A percentile compares a stretch with the other conserved stretches of the same genome.
phyloP scores from a whole-genome alignment of 2,329 filamentous ascomycete genomes.

The Huntiella savannae region DNA sequence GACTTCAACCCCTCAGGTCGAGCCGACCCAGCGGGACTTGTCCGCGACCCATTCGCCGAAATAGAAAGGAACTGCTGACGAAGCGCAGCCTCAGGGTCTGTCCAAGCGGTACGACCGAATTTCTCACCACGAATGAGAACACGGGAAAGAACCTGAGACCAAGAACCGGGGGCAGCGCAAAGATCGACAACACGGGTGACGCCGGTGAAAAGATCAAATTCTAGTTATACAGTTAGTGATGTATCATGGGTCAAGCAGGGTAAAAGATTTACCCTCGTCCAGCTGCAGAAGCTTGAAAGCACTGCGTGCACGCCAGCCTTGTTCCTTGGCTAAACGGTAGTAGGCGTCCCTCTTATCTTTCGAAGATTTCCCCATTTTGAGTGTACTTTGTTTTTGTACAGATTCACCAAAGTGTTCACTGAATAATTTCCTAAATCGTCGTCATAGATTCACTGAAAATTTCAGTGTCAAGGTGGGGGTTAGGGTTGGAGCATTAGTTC shows the following conservation, averaged over 20 bases:
- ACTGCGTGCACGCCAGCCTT: slow-evolving; percentile 91
- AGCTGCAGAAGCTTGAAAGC: slow-evolving; percentile 95
- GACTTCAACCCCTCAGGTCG: neutral
- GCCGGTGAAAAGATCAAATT: slow-evolving; percentile 82
- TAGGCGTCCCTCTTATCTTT: slow-evolving; percentile 98
- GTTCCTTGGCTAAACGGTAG: slow-evolving; percentile 93
- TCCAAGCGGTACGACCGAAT: slow-evolving; percentile 71
- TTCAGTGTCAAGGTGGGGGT: no score
- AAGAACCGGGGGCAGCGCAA: slow-evolving; percentile 87
- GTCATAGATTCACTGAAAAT: no score
- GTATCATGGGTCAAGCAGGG: slow-evolving; percentile 9
- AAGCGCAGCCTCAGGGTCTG: slow-evolving; percentile 57
- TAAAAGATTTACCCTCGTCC: slow-evolving; percentile 42
- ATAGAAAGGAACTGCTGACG: slow-evolving; percentile 10
- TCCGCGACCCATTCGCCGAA: slow-evolving; percentile 8
- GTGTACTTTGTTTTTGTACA: neutral
- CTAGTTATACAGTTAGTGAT: slow-evolving; percentile 22
- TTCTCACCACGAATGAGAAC: slow-evolving; percentile 86
- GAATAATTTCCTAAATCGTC: no score
- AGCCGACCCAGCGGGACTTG: slow-evolving; percentile 1
- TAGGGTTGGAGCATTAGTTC: no score
- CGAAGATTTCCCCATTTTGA: slow-evolving; percentile 76
- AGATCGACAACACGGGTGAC: slow-evolving; percentile 89
- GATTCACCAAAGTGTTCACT: no score
- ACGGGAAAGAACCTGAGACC: slow-evolving; percentile 89